Evolutionary conservation across 1,139 yeast genomes (phyloP).

Genomic region (Candida sojae): DNA sequence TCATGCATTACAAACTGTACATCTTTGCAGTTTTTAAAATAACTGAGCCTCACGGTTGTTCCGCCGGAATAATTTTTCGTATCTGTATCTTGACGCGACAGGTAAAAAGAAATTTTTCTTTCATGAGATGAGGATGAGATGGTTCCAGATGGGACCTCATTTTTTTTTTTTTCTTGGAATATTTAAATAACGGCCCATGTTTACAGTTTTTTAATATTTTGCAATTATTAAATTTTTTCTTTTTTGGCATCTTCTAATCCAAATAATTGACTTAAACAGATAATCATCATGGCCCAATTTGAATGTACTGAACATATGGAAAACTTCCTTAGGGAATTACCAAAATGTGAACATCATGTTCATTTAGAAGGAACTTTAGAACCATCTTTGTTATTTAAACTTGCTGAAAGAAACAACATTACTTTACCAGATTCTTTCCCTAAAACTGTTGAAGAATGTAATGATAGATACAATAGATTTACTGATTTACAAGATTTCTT

Average conservation of each 20-base stretch:
- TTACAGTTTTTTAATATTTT: neutral
- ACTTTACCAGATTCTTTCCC: conserved; percentile 64
- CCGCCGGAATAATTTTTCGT: too few relatives aligned
- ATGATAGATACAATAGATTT: conserved; percentile 59
- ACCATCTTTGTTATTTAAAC: conserved; percentile 65
- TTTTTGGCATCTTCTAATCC: neutral
- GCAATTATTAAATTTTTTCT: neutral
- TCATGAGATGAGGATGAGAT: neutral
- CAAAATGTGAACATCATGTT: conserved; percentile 83
- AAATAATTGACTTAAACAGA: neutral
- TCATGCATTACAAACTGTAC: neutral
- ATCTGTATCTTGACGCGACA: too few relatives aligned
- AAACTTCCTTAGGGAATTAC: conserved; percentile 60
- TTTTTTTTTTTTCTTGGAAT: conserved; percentile 1
- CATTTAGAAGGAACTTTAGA: conserved; percentile 82
- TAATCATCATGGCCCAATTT: conserved; percentile 11
- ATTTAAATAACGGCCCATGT: neutral
- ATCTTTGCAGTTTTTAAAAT: too few relatives aligned
- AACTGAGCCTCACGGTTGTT: too few relatives aligned
- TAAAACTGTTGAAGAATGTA: conserved; percentile 50
- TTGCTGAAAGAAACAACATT: conserved; percentile 60
- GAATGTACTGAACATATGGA: conserved; percentile 21
- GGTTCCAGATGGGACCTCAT: too few relatives aligned
- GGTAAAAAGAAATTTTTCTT: neutral
- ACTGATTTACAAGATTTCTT: conserved; percentile 73